Evolutionary conservation across 148 eudicot genomes (phyloP).

Genomic region (Drosera capensis): DNA sequence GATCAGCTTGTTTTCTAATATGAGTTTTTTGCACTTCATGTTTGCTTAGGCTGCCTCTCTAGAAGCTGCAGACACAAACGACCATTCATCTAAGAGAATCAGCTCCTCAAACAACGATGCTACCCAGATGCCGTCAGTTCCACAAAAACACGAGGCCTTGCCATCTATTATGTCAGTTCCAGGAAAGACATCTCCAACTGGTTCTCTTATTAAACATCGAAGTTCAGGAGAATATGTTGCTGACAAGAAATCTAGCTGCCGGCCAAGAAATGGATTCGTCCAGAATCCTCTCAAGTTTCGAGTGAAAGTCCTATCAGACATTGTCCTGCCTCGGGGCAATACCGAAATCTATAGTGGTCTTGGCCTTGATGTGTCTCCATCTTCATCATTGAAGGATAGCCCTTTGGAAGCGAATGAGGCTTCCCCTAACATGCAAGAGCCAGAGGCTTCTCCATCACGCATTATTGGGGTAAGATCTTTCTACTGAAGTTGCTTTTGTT

Average conservation of each 20-base stretch:
- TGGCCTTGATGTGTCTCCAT: slow-evolving; percentile 34
- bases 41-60: neutral
- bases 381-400: slow-evolving; percentile 20
- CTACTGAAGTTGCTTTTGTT: slow-evolving; percentile 1
- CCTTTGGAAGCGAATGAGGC: slow-evolving; percentile 11
- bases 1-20: neutral
- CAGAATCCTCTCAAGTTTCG: neutral
- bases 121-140: slow-evolving; percentile 5
- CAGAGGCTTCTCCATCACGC: slow-evolving; percentile 22
- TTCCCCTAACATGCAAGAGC: slow-evolving; percentile 12
- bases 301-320: slow-evolving; percentile 18
- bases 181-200: slow-evolving; percentile 7
- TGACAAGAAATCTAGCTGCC: neutral
- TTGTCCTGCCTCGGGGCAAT: slow-evolving; percentile 12
- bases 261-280: neutral
- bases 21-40: neutral
- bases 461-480: slow-evolving; percentile 22
- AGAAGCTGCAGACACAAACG: neutral
- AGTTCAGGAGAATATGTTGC: neutral
- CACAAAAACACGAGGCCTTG: too few relatives aligned
- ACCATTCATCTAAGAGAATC: neutral
- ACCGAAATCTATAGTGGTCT: slow-evolving; percentile 31
- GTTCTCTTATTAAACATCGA: neutral
- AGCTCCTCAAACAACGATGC: neutral
- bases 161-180: too few relatives aligned